Conservation (phyloP, 345 rosid species). For the Murraya koenigii region DNA sequence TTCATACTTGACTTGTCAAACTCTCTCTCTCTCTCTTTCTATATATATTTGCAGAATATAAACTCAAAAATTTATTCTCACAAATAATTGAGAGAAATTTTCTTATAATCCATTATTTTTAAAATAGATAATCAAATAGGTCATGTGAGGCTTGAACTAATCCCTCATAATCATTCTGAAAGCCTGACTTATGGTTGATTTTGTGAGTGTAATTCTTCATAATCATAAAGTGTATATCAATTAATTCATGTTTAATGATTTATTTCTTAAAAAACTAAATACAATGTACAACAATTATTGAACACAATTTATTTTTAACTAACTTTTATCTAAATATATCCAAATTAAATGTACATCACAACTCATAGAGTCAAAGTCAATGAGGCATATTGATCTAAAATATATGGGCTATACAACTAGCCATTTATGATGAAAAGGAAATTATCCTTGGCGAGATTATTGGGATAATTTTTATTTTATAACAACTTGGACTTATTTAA, state of each 20-base stretch:
- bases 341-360: background rate
- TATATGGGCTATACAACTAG: background rate
- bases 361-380: background rate
- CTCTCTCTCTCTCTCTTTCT: background rate
- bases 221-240: background rate
- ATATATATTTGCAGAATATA: background rate
- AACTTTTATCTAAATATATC: too few species aligned
- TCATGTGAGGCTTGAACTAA: too few species aligned
- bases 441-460: background rate
- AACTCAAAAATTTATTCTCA: too few species aligned
- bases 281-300: background rate
- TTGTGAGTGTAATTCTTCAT: background rate
- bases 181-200: too few species aligned
- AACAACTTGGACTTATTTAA: background rate
- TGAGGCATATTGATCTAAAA: background rate
- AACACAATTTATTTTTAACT: too few species aligned
- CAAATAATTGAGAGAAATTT: too few species aligned
- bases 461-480: background rate
- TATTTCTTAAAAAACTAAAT: too few species aligned
- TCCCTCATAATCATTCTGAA: too few species aligned
- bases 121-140: too few species aligned
- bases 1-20: background rate
- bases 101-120: too few species aligned
- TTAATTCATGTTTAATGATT: too few species aligned
- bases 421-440: background rate